phyloP scores from a whole-genome alignment of 306 rosid species.

The Sophora flavescens region DNA sequence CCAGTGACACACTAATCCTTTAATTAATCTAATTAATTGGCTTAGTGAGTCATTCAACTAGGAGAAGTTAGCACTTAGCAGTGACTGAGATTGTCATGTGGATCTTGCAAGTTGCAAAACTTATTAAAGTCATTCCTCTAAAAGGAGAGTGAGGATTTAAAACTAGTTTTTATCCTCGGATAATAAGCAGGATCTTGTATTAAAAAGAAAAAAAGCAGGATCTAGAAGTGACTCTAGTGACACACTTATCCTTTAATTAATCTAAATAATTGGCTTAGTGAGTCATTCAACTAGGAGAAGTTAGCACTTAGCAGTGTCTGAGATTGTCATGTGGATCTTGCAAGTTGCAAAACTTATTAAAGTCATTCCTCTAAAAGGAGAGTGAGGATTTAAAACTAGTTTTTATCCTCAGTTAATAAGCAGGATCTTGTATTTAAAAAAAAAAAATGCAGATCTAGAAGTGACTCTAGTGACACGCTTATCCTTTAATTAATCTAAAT shows the following conservation, averaged over 20 bases:
- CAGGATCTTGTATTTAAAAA: too few relatives aligned
- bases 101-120: neutral
- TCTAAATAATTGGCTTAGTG: neutral
- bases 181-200: too few relatives aligned
- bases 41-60: neutral
- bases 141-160: neutral
- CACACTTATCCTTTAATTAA: neutral
- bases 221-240: neutral
- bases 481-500: too few relatives aligned
- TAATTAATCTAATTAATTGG: neutral
- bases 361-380: neutral
- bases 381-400: neutral
- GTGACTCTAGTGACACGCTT: too few relatives aligned
- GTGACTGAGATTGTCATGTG: neutral
- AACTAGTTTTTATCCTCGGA: neutral
- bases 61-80: neutral
- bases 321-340: neutral
- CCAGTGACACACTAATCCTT: neutral
- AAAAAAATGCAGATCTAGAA: too few relatives aligned
- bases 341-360: neutral
- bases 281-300: neutral
- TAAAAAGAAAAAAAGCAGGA: too few relatives aligned
- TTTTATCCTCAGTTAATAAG: neutral
- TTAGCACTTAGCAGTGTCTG: neutral
- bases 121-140: neutral